Conservation (phyloP, 2,329 filamentous ascomycete species). For the Stachybotrys chartarum region DNA sequence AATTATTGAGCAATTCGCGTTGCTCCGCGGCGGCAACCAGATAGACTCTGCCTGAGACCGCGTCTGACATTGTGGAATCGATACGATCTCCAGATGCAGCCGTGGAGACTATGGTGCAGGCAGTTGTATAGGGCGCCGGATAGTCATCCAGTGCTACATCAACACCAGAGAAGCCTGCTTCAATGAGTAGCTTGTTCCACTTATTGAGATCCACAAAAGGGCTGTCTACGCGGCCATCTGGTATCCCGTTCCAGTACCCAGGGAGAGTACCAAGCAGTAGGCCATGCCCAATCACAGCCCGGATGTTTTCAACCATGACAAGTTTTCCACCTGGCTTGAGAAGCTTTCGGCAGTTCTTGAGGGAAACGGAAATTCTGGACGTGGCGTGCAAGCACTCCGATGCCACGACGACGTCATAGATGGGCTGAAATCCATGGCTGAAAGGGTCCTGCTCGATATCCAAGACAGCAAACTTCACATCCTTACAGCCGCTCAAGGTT, state of each 20-base stretch:
- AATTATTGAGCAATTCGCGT: no score
- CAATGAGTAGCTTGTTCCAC: conserved; percentile 4
- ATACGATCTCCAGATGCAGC: no score
- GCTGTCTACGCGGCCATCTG: conserved; percentile 2
- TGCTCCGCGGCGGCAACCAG: no score
- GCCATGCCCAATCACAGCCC: neutral
- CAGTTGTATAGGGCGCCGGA: no score
- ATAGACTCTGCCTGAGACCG: no score
- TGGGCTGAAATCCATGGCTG: no score
- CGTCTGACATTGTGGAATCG: no score
- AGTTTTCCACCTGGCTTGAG: conserved; percentile 16
- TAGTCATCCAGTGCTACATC: neutral
- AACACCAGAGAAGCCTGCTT: neutral
- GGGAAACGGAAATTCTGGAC: conserved; percentile 9
- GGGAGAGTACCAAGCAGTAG: conserved; percentile 17
- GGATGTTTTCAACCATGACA: conserved; percentile 12
- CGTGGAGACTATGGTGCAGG: no score
- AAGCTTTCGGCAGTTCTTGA: conserved; percentile 3
- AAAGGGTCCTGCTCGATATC: neutral
- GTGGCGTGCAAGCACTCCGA: conserved; percentile 15
- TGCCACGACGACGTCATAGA: conserved; percentile 23
- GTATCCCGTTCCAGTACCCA: conserved; percentile 22
- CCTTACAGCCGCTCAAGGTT: neutral
- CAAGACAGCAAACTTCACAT: neutral
- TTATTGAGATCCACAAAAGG: neutral